Conservation (phyloP, 257 asterid species). For the Petrea volubilis region DNA sequence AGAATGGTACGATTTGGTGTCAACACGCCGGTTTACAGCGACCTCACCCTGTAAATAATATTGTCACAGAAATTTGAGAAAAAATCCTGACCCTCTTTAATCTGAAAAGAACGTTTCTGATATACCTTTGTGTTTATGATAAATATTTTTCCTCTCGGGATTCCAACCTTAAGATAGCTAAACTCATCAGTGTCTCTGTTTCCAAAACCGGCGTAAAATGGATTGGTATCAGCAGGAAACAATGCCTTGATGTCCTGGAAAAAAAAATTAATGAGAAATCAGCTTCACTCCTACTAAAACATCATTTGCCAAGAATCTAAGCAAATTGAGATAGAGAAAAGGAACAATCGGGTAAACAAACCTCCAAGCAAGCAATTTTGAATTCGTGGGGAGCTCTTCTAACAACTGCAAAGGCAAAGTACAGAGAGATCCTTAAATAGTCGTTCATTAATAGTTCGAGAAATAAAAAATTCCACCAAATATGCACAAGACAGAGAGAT, state of each 20-base stretch:
- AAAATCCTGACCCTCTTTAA: background rate
- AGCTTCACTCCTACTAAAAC: background rate
- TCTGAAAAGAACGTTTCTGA: background rate
- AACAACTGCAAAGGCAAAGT: conserved; percentile 70
- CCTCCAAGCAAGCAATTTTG: conserved; percentile 95
- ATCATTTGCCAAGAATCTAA: no score
- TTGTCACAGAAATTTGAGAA: background rate
- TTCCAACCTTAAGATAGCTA: conserved; percentile 94
- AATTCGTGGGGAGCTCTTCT: conserved; percentile 97
- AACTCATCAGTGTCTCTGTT: conserved; percentile 94
- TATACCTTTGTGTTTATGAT: conserved; percentile 90
- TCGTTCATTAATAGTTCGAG: background rate
- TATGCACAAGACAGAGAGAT: conserved; percentile 19
- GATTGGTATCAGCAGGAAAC: conserved; percentile 81
- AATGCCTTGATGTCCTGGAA: conserved; percentile 79
- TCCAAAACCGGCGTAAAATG: conserved; percentile 98
- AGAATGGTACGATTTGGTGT: conserved; percentile 70
- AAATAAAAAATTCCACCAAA: background rate
- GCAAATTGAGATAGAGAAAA: no score
- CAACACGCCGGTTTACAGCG: conserved; percentile 66
- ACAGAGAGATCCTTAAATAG: conserved; percentile 23
- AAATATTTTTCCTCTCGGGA: conserved; percentile 87
- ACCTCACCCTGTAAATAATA: conserved; percentile 73
- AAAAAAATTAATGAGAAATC: conserved; percentile 4
- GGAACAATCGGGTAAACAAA: conserved; percentile 28